Percentiles rank a stretch among this genome's conserved stretches.
These are phyloP conservation scores for Lumnitzera littorea DNA, from an alignment of 345 rosid genomes.

Conservation along the genomic window DNA sequence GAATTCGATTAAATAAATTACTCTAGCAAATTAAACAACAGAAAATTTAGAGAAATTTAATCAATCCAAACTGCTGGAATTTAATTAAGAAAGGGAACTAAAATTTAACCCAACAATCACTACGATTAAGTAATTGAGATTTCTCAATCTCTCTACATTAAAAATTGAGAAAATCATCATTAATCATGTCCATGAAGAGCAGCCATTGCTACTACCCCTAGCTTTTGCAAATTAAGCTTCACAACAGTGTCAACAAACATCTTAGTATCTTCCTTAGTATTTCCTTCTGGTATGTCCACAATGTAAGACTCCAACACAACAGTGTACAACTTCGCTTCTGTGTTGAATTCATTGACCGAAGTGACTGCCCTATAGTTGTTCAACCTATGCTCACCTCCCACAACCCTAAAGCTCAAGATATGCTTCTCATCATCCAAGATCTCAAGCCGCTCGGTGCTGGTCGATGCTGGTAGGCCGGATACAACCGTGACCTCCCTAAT, in stretches of 20 bases:
- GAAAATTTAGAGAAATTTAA: too few relatives aligned
- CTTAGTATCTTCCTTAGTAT: constrained; percentile 66
- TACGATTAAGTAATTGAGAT: too few relatives aligned
- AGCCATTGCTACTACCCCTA: constrained; percentile 47
- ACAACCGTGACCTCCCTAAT: constrained; percentile 66
- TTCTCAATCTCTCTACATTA: too few relatives aligned
- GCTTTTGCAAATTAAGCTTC: constrained; percentile 87
- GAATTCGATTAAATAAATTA: too few relatives aligned
- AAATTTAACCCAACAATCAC: too few relatives aligned
- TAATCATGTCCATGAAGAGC: constrained; percentile 33
- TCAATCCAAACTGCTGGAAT: too few relatives aligned
- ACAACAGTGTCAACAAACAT: constrained; percentile 90
- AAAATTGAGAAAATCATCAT: background rate
- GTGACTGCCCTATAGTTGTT: constrained; percentile 69
- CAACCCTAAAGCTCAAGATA: constrained; percentile 64
- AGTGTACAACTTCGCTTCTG: constrained; percentile 35
- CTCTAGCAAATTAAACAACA: too few relatives aligned
- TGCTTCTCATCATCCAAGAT: constrained; percentile 60
- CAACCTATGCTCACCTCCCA: constrained; percentile 83
- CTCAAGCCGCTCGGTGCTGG: constrained; percentile 84
- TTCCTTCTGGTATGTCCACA: constrained; percentile 83
- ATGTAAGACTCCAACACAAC: constrained; percentile 68
- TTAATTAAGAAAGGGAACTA: too few relatives aligned
- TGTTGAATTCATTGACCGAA: constrained; percentile 61
- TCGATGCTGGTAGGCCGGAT: constrained; percentile 83